Evolutionary conservation across 2,329 filamentous ascomycete genomes (phyloP).

Genomic region (Ceratocystis huliohia): DNA sequence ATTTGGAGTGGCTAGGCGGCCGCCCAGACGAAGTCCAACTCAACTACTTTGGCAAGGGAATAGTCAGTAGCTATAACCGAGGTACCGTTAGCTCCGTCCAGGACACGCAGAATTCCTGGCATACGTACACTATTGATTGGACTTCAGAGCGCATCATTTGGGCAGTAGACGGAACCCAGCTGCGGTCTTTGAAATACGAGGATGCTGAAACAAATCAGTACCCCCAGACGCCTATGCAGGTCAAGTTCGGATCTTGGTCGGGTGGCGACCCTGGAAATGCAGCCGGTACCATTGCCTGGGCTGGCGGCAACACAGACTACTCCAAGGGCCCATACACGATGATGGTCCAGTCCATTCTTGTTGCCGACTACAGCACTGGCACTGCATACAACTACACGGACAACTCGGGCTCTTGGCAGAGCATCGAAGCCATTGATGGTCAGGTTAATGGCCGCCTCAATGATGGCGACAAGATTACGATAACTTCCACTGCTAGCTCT

Average conservation of each 20-base stretch:
- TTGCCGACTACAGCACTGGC: conserved; percentile 90
- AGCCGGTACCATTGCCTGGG: conserved; percentile 78
- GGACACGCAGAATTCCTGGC: conserved; percentile 61
- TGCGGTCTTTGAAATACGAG: conserved; percentile 59
- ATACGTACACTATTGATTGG: conserved; percentile 90
- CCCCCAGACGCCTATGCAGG: conserved; percentile 88
- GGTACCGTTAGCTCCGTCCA: conserved; percentile 60
- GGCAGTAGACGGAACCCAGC: conserved; percentile 64
- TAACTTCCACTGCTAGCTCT: conserved; percentile 39
- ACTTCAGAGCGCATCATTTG: conserved; percentile 73
- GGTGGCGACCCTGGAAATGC: conserved; percentile 75
- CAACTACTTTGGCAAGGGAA: conserved; percentile 94
- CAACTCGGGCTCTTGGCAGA: conserved; percentile 63
- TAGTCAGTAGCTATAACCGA: conserved; percentile 73
- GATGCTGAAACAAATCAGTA: conserved; percentile 65
- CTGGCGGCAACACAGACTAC: conserved; percentile 76
- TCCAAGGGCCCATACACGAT: conserved; percentile 72
- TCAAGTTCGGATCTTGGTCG: conserved; percentile 86
- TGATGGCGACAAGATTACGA: conserved; percentile 38
- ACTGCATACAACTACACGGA: conserved; percentile 72
- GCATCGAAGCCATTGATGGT: conserved; percentile 71
- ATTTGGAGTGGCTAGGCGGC: conserved; percentile 89
- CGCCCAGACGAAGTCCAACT: conserved; percentile 69
- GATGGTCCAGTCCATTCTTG: conserved; percentile 60
- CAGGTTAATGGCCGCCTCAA: conserved; percentile 56